Evolutionary conservation across 495 filamentous ascomycete genomes (phyloP).

Genomic region (Aspergillus ellipticus): DNA sequence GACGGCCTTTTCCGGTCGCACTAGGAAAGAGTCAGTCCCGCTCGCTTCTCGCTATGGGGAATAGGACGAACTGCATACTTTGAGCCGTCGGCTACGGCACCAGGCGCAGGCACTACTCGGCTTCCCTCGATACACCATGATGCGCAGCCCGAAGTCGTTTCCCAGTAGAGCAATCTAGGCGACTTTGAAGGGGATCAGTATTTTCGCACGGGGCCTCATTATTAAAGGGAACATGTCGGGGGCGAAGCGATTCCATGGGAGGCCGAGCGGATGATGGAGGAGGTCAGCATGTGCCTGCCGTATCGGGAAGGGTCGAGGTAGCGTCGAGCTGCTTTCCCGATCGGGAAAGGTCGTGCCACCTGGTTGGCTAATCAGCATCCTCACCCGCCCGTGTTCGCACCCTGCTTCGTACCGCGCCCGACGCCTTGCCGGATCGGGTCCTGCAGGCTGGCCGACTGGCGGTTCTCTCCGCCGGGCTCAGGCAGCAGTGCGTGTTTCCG

Average conservation of each 20-base stretch:
- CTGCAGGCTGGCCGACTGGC: too few species aligned
- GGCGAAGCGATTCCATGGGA: neutral
- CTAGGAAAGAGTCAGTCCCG: neutral
- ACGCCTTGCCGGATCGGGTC: too few species aligned
- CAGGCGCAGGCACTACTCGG: conserved; percentile 19
- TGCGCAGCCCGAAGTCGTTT: neutral
- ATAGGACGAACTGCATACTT: conserved; percentile 7
- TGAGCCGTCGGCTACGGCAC: conserved; percentile 22
- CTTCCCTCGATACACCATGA: conserved; percentile 25
- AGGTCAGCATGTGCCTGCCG: neutral
- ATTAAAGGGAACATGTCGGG: neutral
- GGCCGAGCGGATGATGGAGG: neutral
- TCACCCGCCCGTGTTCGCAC: too few species aligned
- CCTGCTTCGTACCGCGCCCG: too few species aligned
- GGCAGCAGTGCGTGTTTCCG: too few species aligned
- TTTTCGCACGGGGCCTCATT: neutral
- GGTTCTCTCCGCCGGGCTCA: too few species aligned
- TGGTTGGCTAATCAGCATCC: neutral
- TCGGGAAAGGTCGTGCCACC: neutral
- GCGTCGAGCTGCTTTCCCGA: neutral
- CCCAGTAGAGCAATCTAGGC: neutral
- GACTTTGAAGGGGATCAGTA: neutral
- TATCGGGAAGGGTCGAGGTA: neutral
- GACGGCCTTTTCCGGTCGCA: conserved; percentile 28
- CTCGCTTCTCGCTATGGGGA: neutral